These are phyloP conservation scores for Trypanosoma lewisi DNA, from an alignment of 208 protist genomes.

Conservation along the genomic window DNA sequence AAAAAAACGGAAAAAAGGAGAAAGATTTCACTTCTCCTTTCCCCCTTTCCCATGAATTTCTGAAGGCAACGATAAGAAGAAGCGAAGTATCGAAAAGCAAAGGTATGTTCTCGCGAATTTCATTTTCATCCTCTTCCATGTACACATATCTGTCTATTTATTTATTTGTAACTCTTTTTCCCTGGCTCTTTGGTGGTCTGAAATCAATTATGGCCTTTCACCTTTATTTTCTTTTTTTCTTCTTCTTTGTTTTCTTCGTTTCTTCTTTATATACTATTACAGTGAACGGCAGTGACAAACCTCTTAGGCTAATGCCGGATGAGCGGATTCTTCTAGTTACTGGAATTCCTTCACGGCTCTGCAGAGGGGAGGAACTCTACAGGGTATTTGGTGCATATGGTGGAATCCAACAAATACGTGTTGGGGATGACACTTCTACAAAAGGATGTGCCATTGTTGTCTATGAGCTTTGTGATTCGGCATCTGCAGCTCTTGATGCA, in stretches of 20 bases:
- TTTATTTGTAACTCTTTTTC: too few species aligned
- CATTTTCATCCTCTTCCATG: too few species aligned
- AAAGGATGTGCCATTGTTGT: constrained; percentile 85
- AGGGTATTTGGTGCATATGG: constrained; percentile 84
- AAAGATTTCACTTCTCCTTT: neutral
- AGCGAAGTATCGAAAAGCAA: too few species aligned
- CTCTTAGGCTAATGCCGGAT: constrained; percentile 51
- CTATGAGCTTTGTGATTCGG: constrained; percentile 84
- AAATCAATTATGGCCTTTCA: too few species aligned
- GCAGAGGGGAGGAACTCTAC: constrained; percentile 74
- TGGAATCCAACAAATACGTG: constrained; percentile 76
- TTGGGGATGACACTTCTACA: constrained; percentile 59
- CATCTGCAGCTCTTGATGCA: constrained; percentile 52
- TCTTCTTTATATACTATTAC: constrained; percentile 11
- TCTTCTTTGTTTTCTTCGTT: constrained; percentile 13
- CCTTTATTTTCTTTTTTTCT: constrained; percentile 24
- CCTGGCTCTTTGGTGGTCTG: too few species aligned
- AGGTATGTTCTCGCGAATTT: too few species aligned
- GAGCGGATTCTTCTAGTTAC: constrained; percentile 82
- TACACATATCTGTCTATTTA: too few species aligned
- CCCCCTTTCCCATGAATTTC: too few species aligned
- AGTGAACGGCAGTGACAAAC: neutral
- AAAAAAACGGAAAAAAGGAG: neutral
- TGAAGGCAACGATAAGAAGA: too few species aligned
- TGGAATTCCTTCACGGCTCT: constrained; percentile 73